Percentiles rank a stretch among this genome's conserved stretches.
These are phyloP conservation scores for Aspergillus pseudotamarii DNA, from an alignment of 2,329 filamentous ascomycete genomes.

Conservation along the genomic window DNA sequence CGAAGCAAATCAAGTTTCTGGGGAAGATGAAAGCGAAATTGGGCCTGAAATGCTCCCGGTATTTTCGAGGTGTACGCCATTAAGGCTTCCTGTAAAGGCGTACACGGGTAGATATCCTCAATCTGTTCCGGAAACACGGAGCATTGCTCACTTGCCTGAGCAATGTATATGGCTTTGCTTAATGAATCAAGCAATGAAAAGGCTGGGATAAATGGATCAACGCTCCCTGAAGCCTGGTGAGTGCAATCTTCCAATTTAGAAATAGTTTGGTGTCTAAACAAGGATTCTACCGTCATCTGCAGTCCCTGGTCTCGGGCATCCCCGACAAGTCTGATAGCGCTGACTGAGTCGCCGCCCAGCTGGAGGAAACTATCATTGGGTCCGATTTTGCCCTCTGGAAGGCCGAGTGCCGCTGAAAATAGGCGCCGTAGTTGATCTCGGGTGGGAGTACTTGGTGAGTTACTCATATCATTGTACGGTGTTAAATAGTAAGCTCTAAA, in stretches of 20 bases:
- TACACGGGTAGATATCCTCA: constrained; percentile 30
- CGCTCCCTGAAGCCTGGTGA: background rate
- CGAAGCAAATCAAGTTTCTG: background rate
- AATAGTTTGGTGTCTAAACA: background rate
- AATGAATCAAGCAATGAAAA: background rate
- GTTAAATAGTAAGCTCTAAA: constrained; percentile 16
- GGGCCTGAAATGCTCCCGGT: constrained; percentile 34
- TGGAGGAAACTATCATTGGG: constrained; percentile 25
- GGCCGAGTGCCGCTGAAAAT: constrained; percentile 4
- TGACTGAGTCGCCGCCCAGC: constrained; percentile 27
- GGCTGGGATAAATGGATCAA: background rate
- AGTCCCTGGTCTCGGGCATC: constrained; percentile 14
- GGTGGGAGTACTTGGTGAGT: constrained; percentile 3
- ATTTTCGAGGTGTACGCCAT: constrained; percentile 45
- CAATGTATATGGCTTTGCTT: background rate
- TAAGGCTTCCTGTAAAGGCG: constrained; percentile 38
- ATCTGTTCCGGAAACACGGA: constrained; percentile 1
- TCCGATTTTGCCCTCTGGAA: background rate
- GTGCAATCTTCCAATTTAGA: background rate
- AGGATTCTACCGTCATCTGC: constrained; percentile 12
- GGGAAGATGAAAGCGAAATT: background rate
- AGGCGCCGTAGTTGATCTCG: constrained; percentile 19
- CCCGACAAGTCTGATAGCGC: constrained; percentile 24
- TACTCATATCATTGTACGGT: constrained; percentile 15
- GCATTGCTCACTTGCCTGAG: background rate